Evolutionary conservation across 164 flowering plant genomes (phyloP).

Genomic region (Pachysandra terminalis): DNA sequence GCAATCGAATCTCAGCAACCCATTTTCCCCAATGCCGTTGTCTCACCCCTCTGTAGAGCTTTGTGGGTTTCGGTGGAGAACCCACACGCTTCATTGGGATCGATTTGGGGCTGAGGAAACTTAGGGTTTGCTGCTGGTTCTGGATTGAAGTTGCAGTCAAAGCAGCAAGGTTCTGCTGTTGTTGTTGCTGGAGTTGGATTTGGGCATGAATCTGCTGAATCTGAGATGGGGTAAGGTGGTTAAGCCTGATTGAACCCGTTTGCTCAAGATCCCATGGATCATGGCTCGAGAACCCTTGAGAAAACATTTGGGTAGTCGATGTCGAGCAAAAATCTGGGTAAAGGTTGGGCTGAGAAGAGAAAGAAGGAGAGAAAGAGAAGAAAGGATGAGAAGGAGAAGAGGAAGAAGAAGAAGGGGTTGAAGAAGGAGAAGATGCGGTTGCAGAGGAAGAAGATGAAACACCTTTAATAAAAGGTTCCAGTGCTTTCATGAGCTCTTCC

Average conservation of each 20-base stretch:
- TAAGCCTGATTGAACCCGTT: conserved; percentile 41
- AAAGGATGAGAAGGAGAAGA: conserved; percentile 17
- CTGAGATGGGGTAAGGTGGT: conserved; percentile 48
- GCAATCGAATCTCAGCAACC: conserved; percentile 92
- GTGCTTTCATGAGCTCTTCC: conserved; percentile 89
- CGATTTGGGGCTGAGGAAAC: conserved; percentile 50
- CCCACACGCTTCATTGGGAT: conserved; percentile 66
- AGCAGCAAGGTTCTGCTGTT: conserved; percentile 11
- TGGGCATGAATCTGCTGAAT: conserved; percentile 64
- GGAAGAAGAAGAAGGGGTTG: conserved; percentile 15
- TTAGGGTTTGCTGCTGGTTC: conserved; percentile 14
- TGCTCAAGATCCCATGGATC: conserved; percentile 27
- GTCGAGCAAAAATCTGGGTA: conserved; percentile 29
- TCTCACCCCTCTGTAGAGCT: conserved; percentile 90
- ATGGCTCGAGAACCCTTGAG: conserved; percentile 25
- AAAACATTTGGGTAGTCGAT: conserved; percentile 30
- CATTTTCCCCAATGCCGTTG: conserved; percentile 97
- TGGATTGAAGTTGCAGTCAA: conserved; percentile 7
- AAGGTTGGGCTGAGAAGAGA: conserved; percentile 21
- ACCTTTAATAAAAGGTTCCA: conserved; percentile 86
- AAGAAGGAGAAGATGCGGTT: conserved; percentile 14
- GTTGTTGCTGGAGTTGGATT: conserved; percentile 32
- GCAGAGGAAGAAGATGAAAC: conserved; percentile 34
- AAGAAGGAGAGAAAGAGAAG: conserved; percentile 18
- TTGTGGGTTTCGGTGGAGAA: conserved; percentile 54